Base-by-base conservation (phyloP, 78 protist species). In the Polysphondylium violaceum region DNA sequence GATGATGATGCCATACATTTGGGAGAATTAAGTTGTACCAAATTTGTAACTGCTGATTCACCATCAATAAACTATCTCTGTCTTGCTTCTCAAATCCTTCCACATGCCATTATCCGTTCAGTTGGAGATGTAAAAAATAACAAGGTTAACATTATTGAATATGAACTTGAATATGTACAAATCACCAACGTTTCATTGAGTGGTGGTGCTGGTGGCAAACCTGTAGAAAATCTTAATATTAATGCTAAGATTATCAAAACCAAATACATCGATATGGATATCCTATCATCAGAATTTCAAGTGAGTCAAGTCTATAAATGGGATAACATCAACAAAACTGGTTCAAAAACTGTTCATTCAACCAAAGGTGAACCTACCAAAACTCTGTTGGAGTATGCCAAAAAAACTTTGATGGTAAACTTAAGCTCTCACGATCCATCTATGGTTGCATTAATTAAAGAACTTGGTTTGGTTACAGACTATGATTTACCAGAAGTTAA, bases 121-220 rank as follows among this genome's bases (percentile, higher is more conserved):
- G 8, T 72, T 17, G 79, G 59, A 7, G 41, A 74, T 17, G 14
- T 44, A 2, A 41, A 51, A 1, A 44, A 47, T 21, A 29, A 23
- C 12, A 43, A 31, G 29, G 29, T 74, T 2, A 29, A n/a, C 33
- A 33, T 74, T 7, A 58, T 58, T 0, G 83, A 74, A 40, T 74
- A 74, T 74, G 83, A 74, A 56, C 9, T 53, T 16, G 53, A 53
- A 19, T 36, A 38, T 74, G 19, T 38, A 7, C n/a, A n/a, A 2
- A 9, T 74, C 12, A 25, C 5, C 2, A 53, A 74, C 25, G 71
- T 56, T 11, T 74, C 83, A 6, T 31, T 74, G 14, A 29, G 50
- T 40, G 83, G 83, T 51, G 83, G 83, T 38, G 23, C 58, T 1
- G 83, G 83, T 74, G 83, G 83, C 3, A 74, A 56, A 38, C 83